Evolutionary conservation across 495 filamentous ascomycete genomes (phyloP).

Genomic region (Neohortaea acidophila): DNA sequence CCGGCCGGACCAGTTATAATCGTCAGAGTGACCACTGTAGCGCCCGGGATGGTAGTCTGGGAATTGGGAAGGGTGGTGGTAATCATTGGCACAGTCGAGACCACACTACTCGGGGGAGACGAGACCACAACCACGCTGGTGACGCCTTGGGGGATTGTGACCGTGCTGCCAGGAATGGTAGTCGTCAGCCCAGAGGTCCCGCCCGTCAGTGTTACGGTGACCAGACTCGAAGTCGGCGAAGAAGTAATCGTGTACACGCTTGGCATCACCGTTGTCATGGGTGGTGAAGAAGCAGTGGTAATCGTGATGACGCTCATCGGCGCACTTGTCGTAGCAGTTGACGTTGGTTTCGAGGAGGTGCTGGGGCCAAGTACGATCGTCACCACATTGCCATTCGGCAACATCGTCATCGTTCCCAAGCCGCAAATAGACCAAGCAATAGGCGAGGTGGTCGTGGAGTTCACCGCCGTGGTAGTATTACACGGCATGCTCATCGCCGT

Average conservation of each 20-base stretch:
- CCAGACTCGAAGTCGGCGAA: background rate
- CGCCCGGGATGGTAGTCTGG: background rate
- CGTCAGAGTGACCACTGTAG: background rate
- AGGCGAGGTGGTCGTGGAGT: too few species aligned
- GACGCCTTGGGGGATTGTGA: background rate
- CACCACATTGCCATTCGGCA: background rate
- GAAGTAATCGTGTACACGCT: background rate
- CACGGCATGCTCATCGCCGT: too few species aligned
- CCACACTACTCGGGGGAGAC: background rate
- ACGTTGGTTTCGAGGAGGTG: background rate
- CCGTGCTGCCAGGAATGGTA: background rate
- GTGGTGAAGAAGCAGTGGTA: background rate
- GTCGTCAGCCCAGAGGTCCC: background rate
- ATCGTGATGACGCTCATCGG: background rate
- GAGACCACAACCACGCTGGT: background rate
- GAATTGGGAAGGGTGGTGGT: background rate
- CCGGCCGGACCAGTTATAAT: background rate
- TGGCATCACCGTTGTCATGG: background rate
- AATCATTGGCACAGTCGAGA: background rate
- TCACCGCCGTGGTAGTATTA: too few species aligned
- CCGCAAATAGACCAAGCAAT: too few species aligned
- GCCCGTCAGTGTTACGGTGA: background rate
- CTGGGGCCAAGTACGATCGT: background rate
- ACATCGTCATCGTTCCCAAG: too few species aligned
- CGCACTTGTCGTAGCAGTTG: constrained; percentile 1